Conservation (phyloP, 805 yeast species). For the Suhomyces vadensis region DNA sequence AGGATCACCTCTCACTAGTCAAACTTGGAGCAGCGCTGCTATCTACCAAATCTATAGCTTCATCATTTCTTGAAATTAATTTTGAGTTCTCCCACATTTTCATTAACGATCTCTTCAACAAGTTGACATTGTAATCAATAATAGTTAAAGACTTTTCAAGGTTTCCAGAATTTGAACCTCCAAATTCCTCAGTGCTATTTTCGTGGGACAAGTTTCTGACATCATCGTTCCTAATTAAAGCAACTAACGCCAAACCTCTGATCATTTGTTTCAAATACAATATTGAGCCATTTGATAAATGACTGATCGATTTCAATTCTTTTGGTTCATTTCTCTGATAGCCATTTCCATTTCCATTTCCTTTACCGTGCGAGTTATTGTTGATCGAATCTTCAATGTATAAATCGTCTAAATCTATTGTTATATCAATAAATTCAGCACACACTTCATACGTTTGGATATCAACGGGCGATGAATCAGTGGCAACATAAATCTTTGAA, state of each 20-base stretch:
- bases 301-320: conserved; percentile 67
- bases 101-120: conserved; percentile 74
- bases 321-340: conserved; percentile 16
- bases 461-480: conserved; percentile 95
- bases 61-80: conserved; percentile 12
- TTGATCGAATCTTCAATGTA: conserved; percentile 44
- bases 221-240: conserved; percentile 71
- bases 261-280: conserved; percentile 89
- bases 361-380: conserved; percentile 12
- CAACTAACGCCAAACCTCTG: conserved; percentile 88
- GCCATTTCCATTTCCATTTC: conserved; percentile 8
- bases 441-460: conserved; percentile 95
- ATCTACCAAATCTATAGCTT: background rate
- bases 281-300: conserved; percentile 79
- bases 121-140: conserved; percentile 84
- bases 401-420: conserved; percentile 80
- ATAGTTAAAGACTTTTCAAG: conserved; percentile 53
- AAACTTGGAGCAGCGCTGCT: background rate
- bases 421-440: conserved; percentile 94
- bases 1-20: background rate
- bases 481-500: conserved; percentile 91
- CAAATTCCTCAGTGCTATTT: background rate
- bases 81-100: conserved; percentile 61
- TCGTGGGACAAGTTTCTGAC: conserved; percentile 13
- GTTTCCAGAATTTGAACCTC: conserved; percentile 4